These are phyloP conservation scores for Lactarius pseudohatsudake DNA, from an alignment of 768 basidiomycete species.

Conservation along the genomic window DNA sequence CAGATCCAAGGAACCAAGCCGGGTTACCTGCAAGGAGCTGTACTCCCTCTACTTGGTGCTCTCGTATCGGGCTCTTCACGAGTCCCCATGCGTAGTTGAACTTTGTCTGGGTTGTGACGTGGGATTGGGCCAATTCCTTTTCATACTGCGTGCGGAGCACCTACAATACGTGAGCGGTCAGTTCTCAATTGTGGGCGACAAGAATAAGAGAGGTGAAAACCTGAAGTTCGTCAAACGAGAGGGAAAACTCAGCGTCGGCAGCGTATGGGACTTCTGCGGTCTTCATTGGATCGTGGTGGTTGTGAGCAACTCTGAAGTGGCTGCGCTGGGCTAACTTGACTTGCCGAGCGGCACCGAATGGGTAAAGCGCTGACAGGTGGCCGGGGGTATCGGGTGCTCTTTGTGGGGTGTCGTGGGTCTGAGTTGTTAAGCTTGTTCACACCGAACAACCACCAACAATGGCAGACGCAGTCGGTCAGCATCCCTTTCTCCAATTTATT, in stretches of 20 bases:
- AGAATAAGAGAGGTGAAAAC: constrained; percentile 41
- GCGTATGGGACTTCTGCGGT: constrained; percentile 91
- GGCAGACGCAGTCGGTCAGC: constrained; percentile 26
- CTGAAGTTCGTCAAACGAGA: constrained; percentile 88
- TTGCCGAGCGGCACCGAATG: background rate
- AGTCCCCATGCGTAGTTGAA: constrained; percentile 98
- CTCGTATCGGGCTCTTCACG: constrained; percentile 83
- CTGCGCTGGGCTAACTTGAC: background rate
- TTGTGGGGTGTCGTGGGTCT: constrained; percentile 18
- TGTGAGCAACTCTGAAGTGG: constrained; percentile 4
- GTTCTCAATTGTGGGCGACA: background rate
- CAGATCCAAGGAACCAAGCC: constrained; percentile 15
- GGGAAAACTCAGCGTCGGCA: constrained; percentile 87
- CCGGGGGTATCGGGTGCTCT: constrained; percentile 3
- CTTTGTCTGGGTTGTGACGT: constrained; percentile 91
- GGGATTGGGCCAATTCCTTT: constrained; percentile 79
- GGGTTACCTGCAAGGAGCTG: constrained; percentile 78
- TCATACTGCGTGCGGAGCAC: constrained; percentile 85
- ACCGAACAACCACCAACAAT: too few relatives aligned
- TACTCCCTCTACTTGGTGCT: constrained; percentile 92
- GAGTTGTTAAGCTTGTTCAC: background rate
- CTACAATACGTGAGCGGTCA: constrained; percentile 41
- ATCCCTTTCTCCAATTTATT: background rate
- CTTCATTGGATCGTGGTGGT: constrained; percentile 39
- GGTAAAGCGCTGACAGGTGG: constrained; percentile 1